Evolutionary conservation across 495 filamentous ascomycete species (phyloP), one percentile per base, ranked within the genome.

Genomic region (Penicillium turbatum): DNA sequence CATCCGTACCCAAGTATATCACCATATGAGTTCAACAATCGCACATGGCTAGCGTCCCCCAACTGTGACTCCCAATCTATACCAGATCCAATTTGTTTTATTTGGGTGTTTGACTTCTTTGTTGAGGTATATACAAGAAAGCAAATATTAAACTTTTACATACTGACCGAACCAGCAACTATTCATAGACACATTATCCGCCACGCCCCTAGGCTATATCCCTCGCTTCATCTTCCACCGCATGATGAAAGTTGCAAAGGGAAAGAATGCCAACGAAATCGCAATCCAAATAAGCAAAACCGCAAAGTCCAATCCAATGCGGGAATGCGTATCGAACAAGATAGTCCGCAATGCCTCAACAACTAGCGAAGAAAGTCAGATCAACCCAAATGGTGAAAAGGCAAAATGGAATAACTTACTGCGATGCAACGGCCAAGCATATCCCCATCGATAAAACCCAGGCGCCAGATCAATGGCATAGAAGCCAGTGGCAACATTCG

Each of bases 371-470:
- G 56, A 56, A 59, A 62, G 34, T 24, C 48, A 32, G 21, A 29
- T n/a, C 16, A 47, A 39, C 6, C 21, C 2, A 2, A 15, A 31
- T 1, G 21, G 29, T 7, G 10, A 4, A 11, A 41, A 16, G n/a
- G 11, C 13, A 16, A 37, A 2, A 37, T 6, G 26, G 3, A 8
- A 40, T 17, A 34, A 71, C 73, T 61, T 63, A 79, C 78, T 76
- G 44, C 79, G 71, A 67, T 89, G 82, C 64, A 89, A 68, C n/a
- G 85, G 85, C 84, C 84, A 88, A 8, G 82, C 85, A 71, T 85
- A 86, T 0, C 85, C 86, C 82, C 85, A 89, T 2, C 65, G 59
- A 64, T 83, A 89, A 64, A 87, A 86, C 0, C 64, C 66, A 1
- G 82, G 78, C 7, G 80, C 78, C 17, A 89, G 51, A 30, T 79